Evolutionary conservation across 2,329 filamentous ascomycete genomes (phyloP), one percentile per base, ranked within the genome.

Genomic region (Nannizzia gypsea): DNA sequence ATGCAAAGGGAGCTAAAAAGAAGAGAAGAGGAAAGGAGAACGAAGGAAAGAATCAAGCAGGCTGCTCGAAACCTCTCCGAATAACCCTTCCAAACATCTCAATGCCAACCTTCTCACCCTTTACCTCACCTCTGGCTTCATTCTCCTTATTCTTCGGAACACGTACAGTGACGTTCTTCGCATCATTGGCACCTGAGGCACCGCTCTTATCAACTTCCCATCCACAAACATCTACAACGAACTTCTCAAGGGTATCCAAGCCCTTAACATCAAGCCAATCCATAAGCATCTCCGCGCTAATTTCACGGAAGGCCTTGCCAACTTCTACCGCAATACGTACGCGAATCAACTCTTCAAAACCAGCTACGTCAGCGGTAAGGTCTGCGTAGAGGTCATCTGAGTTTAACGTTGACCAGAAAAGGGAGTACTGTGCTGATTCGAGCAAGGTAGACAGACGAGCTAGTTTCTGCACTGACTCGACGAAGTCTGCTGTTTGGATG

Each of bases 351-450:
- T 97, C 92, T 80, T 99, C 93, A 72, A 99, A 99, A 42, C 91
- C 93, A 52, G 85, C 82, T 58, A 97, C 91, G 69, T 99, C 95
- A 68, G 92, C 93, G 62, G 92, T 90, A 67, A 99, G 79, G 72
- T 99, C 93, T 63, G 92, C 91, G 77, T 95, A 97, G 60, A 96
- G 82, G 74, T 99, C 93, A 71, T 99, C 92, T 61, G 85, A 88
- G 78, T 96, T 90, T 61, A 97, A 81, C 6, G 89, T 91, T 52
- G 84, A 83, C 93, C 93, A 99, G 84, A 99, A 99, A 66, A 84
- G 82, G 61, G 86, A 81, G 79, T 97, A 99, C 76, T 95, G 87
- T 60, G 91, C 89, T 67, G 87, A 87, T 74, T 92, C 89, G 67
- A 99, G 89, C 71, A 95, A 86, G 66, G 84, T 86, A 80, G 90